These are phyloP conservation scores for Monosporascus sp. DNA, from an alignment of 2,329 filamentous ascomycete species.

Conservation along the genomic window DNA sequence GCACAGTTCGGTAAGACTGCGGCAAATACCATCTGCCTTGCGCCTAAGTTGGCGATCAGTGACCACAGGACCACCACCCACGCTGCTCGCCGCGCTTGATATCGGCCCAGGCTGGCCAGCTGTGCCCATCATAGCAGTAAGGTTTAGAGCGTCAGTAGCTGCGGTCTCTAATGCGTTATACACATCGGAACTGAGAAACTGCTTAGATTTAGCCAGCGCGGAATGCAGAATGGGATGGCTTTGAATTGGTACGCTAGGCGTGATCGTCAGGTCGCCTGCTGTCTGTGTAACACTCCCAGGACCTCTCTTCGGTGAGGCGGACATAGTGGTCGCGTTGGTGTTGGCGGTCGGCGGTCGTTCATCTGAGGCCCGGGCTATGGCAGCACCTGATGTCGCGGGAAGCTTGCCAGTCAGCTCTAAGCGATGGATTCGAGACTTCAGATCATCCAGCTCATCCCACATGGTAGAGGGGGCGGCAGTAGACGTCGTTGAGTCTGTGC, in stretches of 20 bases:
- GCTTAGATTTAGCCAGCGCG: slow-evolving; percentile 73
- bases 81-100: slow-evolving; percentile 59
- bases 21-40: slow-evolving; percentile 89
- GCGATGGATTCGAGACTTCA: slow-evolving; percentile 88
- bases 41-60: slow-evolving; percentile 82
- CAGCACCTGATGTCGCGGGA: slow-evolving; percentile 74
- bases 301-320: slow-evolving; percentile 76
- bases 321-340: slow-evolving; percentile 79
- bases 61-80: slow-evolving; percentile 46
- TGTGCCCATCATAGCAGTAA: slow-evolving; percentile 73
- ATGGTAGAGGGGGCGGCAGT: slow-evolving; percentile 88
- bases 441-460: slow-evolving; percentile 94
- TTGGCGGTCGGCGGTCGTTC: slow-evolving; percentile 88
- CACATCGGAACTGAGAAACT: slow-evolving; percentile 62
- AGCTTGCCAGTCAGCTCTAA: slow-evolving; percentile 87
- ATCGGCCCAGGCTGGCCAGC: slow-evolving; percentile 64
- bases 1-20: slow-evolving; percentile 87
- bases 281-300: slow-evolving; percentile 44
- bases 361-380: slow-evolving; percentile 66
- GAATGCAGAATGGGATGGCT: slow-evolving; percentile 74
- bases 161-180: slow-evolving; percentile 77
- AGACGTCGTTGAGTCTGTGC: slow-evolving; percentile 81
- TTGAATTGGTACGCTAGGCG: slow-evolving; percentile 45
- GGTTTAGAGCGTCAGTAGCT: slow-evolving; percentile 71
- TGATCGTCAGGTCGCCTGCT: slow-evolving; percentile 28